Conservation (phyloP, 2,329 filamentous ascomycete species). For the Falciphora oryzae region DNA sequence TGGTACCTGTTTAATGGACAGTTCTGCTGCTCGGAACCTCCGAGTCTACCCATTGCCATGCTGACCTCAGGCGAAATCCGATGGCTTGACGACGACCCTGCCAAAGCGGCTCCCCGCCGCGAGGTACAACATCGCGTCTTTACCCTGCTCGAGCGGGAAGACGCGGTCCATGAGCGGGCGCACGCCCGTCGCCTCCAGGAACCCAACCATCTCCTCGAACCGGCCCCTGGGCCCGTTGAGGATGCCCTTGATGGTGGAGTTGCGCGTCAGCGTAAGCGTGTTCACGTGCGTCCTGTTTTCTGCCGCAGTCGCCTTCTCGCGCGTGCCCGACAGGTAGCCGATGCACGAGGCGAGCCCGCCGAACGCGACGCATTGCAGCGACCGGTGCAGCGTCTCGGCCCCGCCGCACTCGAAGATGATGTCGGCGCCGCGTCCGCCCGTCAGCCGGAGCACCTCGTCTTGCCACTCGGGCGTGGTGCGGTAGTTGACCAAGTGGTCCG, state of each 20-base stretch:
- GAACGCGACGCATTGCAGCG: slow-evolving; percentile 46
- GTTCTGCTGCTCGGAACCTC: no score
- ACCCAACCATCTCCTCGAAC: slow-evolving; percentile 48
- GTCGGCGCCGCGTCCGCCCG: slow-evolving; percentile 41
- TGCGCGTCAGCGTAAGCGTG: slow-evolving; percentile 41
- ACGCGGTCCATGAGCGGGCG: slow-evolving; percentile 36
- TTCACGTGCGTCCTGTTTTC: slow-evolving; percentile 54
- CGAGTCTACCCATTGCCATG: no score
- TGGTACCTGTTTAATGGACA: no score
- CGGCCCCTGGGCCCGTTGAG: slow-evolving; percentile 52
- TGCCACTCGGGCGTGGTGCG: slow-evolving; percentile 46
- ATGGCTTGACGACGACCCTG: slow-evolving; percentile 42
- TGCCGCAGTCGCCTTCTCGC: slow-evolving; percentile 35
- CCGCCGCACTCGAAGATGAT: slow-evolving; percentile 52
- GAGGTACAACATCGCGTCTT: slow-evolving; percentile 43
- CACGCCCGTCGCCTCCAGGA: slow-evolving; percentile 33
- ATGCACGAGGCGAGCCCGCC: slow-evolving; percentile 49
- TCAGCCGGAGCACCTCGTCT: slow-evolving; percentile 39
- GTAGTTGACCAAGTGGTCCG: slow-evolving; percentile 49
- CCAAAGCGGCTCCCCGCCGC: slow-evolving; percentile 46
- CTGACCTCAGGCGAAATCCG: no score
- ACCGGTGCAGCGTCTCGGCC: slow-evolving; percentile 43
- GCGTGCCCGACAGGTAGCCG: slow-evolving; percentile 45
- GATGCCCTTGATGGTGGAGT: slow-evolving; percentile 47
- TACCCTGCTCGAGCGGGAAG: slow-evolving; percentile 35